Conservation (phyloP, 2,329 filamentous ascomycete genomes). For the Epichloe scottii region DNA sequence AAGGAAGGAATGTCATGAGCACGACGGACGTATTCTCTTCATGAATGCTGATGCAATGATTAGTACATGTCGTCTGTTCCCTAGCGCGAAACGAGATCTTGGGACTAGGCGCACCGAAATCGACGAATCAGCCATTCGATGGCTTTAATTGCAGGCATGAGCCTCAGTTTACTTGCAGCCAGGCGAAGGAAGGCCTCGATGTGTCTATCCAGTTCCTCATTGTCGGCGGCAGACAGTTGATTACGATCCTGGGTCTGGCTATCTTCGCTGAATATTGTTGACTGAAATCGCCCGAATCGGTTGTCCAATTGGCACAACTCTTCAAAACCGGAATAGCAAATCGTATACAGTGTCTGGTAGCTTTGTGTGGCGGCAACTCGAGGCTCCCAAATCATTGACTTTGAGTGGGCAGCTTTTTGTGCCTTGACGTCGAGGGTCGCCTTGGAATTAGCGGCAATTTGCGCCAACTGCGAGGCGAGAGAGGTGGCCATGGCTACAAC, state of each 20-base stretch:
- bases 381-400: slow-evolving; percentile 88
- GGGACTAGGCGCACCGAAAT: slow-evolving; percentile 52
- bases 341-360: slow-evolving; percentile 75
- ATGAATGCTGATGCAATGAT: slow-evolving; percentile 52
- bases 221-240: slow-evolving; percentile 71
- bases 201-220: slow-evolving; percentile 64
- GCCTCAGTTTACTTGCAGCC: slow-evolving; percentile 59
- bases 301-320: slow-evolving; percentile 81
- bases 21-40: slow-evolving; percentile 74
- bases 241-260: slow-evolving; percentile 80
- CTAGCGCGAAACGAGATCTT: neutral
- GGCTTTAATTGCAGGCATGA: slow-evolving; percentile 81
- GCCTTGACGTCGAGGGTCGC: slow-evolving; percentile 86
- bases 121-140: slow-evolving; percentile 90
- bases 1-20: slow-evolving; percentile 80
- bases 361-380: slow-evolving; percentile 76
- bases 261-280: slow-evolving; percentile 83
- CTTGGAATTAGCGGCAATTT: slow-evolving; percentile 81
- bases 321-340: slow-evolving; percentile 81
- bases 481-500: slow-evolving; percentile 57
- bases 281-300: slow-evolving; percentile 62
- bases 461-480: slow-evolving; percentile 86
- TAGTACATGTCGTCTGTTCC: neutral
- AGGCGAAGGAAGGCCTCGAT: slow-evolving; percentile 76
- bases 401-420: slow-evolving; percentile 81